Conservation (phyloP, 345 rosid genomes). For the Linum tenue region DNA sequence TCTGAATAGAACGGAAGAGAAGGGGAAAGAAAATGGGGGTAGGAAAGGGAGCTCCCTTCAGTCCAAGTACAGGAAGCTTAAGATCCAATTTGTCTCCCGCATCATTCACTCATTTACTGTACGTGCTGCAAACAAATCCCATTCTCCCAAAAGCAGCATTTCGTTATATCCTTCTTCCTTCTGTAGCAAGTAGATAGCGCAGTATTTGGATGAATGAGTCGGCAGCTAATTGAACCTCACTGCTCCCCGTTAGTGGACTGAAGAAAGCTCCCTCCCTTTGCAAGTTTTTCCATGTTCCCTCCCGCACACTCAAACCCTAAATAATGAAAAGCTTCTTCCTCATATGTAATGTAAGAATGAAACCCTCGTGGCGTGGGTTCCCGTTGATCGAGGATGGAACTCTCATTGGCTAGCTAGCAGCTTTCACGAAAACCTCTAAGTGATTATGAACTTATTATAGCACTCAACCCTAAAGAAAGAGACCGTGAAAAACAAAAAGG, state of each 20-base stretch:
- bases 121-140: neutral
- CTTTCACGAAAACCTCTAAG: no score
- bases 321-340: no score
- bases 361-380: no score
- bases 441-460: no score
- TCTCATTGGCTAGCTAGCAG: no score
- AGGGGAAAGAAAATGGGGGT: no score
- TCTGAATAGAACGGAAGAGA: no score
- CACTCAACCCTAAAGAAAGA: no score
- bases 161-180: no score
- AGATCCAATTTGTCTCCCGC: conserved; percentile 87
- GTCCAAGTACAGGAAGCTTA: conserved; percentile 80
- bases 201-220: conserved; percentile 98
- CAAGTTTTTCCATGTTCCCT: neutral
- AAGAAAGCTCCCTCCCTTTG: conserved; percentile 67
- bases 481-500: neutral
- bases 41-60: conserved; percentile 99
- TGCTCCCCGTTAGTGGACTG: conserved; percentile 74
- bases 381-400: no score
- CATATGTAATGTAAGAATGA: no score
- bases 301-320: neutral
- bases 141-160: no score
- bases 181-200: neutral
- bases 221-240: conserved; percentile 87
- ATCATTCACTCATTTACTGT: conserved; percentile 88